Evolutionary conservation across 164 flowering plant species (phyloP).

Genomic region (Tetracentron sinense): DNA sequence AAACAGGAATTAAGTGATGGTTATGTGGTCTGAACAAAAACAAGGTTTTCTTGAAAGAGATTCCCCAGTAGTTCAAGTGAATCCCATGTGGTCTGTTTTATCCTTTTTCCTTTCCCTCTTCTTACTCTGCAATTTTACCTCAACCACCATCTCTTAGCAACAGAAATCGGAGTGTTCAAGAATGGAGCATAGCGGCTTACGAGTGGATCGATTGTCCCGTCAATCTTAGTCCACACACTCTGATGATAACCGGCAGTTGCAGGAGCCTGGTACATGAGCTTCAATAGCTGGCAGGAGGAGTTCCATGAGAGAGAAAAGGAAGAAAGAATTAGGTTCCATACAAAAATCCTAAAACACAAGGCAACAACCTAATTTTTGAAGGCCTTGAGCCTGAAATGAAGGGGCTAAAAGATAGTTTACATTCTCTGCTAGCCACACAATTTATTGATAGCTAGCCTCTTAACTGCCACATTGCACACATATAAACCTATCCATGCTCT

Average conservation of each 20-base stretch:
- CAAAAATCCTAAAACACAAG: background rate
- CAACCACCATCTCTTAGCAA: conserved; percentile 88
- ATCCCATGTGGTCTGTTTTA: conserved; percentile 3
- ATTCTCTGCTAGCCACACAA: no score
- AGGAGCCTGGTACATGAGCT: conserved; percentile 97
- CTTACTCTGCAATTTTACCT: conserved; percentile 32
- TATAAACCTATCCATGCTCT: background rate
- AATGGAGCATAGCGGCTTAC: conserved; percentile 76
- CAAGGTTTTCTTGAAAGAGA: conserved; percentile 16
- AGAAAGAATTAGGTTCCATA: background rate
- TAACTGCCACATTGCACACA: background rate
- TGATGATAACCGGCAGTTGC: conserved; percentile 88
- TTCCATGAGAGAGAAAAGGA: background rate
- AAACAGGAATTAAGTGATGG: no score
- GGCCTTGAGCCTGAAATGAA: no score
- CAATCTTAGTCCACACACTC: conserved; percentile 87
- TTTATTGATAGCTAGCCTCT: background rate
- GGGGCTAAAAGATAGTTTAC: no score
- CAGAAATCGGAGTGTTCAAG: conserved; percentile 65
- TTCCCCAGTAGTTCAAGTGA: conserved; percentile 10
- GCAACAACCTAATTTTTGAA: no score
- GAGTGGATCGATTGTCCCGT: conserved; percentile 59
- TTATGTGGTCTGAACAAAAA: conserved; percentile 9
- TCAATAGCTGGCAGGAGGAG: conserved; percentile 56
- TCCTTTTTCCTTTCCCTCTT: background rate